A percentile compares a stretch with the other conserved stretches of the same genome.
Evolutionary conservation across 805 yeast species (phyloP).

Genomic region (Lipomyces yamanashiensis): DNA sequence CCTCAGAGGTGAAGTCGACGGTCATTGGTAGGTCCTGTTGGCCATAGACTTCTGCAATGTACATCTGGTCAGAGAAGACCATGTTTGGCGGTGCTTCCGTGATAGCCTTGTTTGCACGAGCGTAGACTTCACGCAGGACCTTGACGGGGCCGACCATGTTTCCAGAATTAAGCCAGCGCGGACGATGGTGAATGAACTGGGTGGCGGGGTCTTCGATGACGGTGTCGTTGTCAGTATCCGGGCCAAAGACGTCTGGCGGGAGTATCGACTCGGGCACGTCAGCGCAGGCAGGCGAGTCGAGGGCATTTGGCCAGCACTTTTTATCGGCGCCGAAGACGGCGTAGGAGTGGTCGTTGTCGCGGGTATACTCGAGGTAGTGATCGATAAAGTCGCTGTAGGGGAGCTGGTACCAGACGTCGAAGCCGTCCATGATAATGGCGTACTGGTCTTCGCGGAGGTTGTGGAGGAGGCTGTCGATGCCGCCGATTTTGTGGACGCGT

Average conservation of each 20-base stretch:
- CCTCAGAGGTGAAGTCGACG: constrained; percentile 30
- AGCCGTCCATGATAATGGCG: constrained; percentile 36
- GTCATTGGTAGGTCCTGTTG: constrained; percentile 29
- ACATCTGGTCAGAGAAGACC: constrained; percentile 36
- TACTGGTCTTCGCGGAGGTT: constrained; percentile 17
- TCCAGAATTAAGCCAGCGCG: constrained; percentile 37
- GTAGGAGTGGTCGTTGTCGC: constrained; percentile 1
- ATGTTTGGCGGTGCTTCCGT: constrained; percentile 23
- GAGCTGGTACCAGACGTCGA: constrained; percentile 37
- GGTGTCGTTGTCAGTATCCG: constrained; percentile 30
- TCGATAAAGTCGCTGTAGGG: constrained; percentile 23
- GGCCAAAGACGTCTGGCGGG: constrained; percentile 32
- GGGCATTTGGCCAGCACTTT: constrained; percentile 37
- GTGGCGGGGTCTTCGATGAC: constrained; percentile 3
- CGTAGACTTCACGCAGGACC: constrained; percentile 26
- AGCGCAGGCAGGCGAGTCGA: constrained; percentile 29
- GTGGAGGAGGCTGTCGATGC: constrained; percentile 25
- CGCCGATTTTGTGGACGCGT: constrained; percentile 32
- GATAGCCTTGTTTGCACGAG: constrained; percentile 30
- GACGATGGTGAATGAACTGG: constrained; percentile 28
- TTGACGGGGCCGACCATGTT: constrained; percentile 32
- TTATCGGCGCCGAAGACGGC: constrained; percentile 36
- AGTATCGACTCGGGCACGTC: constrained; percentile 34
- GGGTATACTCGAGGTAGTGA: constrained; percentile 16
- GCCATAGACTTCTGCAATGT: constrained; percentile 35